Evolutionary conservation across 768 basidiomycete species (phyloP), one percentile per base, ranked within the genome.

Genomic region (Boletus rubropictus): DNA sequence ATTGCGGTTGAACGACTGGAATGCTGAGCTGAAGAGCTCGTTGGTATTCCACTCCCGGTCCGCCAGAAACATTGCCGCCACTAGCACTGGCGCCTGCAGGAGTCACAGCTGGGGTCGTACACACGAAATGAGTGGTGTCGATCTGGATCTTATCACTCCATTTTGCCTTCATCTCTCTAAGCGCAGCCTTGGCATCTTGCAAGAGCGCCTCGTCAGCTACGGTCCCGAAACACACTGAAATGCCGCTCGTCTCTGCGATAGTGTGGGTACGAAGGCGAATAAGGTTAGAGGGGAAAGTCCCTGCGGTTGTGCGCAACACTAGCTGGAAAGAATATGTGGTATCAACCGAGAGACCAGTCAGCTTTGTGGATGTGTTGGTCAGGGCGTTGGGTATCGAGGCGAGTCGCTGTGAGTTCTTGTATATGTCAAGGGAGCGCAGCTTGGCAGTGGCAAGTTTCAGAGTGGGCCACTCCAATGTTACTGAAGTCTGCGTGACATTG

Each of bases 61-160:
- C 65, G 3, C 81, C 79, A 14, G 74, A 69, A 10, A 71, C 69
- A 1, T 72, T 62, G 46, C 72, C 76, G 1, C 83, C 80, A 8
- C 75, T 72, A 0, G 75, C 75, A 48, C 72, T 75, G 9, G 80
- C 80, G 27, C 79, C 84, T 9, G 65, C 57, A 0, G 81, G 78
- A 0, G 81, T 83, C 9, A 81, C 77, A 1, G 83, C 85, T 3
- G 93, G 91, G 0, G 88, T 91, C 15, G 92, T 95, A 62, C 93
- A 95, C 34, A 97, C 93, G 55, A 96, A 99, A 66, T 99, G 95
- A 0, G 94, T 97, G 9, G 95, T 98, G 62, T 99, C 95, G 48
- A 98, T 94, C 70, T 94, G 89, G 33, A 99, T 93, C 59, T 82
- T 86, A 54, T 94, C 86, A 58, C 83, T 89, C 84, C 86, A 93